Evolutionary conservation across 139 green algal species (phyloP).

Genomic region (Asterochloris erici): DNA sequence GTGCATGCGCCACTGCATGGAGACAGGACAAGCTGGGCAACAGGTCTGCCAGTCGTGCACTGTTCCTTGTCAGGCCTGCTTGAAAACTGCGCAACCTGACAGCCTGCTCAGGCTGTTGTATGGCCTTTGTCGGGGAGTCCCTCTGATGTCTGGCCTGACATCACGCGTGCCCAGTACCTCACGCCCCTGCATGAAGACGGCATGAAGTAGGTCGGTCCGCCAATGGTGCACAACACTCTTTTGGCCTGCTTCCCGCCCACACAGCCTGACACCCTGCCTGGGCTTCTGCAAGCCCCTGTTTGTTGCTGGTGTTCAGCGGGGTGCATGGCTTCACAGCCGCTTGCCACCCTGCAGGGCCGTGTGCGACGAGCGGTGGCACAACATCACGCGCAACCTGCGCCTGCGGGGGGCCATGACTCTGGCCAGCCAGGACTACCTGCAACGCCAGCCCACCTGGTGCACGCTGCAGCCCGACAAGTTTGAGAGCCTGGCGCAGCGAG

Average conservation of each 20-base stretch:
- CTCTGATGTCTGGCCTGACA: no score
- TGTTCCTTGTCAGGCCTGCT: no score
- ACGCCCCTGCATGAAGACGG: not conserved
- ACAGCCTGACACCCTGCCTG: not conserved
- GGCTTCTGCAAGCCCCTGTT: not conserved
- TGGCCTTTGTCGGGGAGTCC: no score
- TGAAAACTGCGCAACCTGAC: no score
- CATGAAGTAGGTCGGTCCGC: not conserved
- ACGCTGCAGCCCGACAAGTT: slow-evolving; percentile 61
- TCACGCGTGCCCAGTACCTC: not conserved
- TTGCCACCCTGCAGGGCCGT: slow-evolving; percentile 31
- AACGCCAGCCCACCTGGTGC: slow-evolving; percentile 75
- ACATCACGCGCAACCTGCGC: slow-evolving; percentile 51
- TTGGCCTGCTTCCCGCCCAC: not conserved
- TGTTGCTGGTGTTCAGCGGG: not conserved
- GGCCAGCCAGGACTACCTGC: slow-evolving; percentile 25
- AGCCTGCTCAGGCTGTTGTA: no score
- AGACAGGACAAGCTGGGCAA: no score
- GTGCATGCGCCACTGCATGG: no score
- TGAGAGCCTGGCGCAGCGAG: slow-evolving; percentile 36
- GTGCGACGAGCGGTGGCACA: slow-evolving; percentile 75
- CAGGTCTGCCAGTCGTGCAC: no score
- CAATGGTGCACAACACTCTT: not conserved
- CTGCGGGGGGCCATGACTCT: slow-evolving; percentile 23
- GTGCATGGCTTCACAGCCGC: not conserved